phyloP scores from a whole-genome alignment of 306 rosid genomes.

The Ochetophila trinervis region DNA sequence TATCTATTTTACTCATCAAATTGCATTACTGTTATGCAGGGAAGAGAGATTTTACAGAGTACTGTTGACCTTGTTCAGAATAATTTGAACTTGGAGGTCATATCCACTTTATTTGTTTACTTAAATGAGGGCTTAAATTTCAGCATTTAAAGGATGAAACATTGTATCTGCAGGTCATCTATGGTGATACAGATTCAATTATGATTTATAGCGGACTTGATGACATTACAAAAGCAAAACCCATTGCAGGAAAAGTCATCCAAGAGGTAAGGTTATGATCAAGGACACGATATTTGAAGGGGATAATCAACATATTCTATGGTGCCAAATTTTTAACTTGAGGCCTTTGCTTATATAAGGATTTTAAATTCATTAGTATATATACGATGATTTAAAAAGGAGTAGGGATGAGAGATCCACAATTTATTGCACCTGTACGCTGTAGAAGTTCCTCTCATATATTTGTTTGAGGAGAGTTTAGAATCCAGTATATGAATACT shows the following conservation, averaged over 20 bases:
- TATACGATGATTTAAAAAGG: background rate
- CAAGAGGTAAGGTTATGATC: slow-evolving; percentile 66
- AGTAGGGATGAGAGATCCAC: slow-evolving; percentile 1
- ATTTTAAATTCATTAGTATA: background rate
- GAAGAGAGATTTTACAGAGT: slow-evolving; percentile 92
- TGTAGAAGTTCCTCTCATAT: background rate
- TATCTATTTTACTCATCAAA: slow-evolving; percentile 2
- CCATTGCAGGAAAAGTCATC: slow-evolving; percentile 78
- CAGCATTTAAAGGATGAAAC: slow-evolving; percentile 24
- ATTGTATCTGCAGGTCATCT: slow-evolving; percentile 68
- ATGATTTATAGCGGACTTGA: slow-evolving; percentile 96
- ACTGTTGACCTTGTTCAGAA: slow-evolving; percentile 95
- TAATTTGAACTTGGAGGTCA: slow-evolving; percentile 90
- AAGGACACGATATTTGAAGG: slow-evolving; percentile 4
- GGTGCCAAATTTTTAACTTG: slow-evolving; percentile 16
- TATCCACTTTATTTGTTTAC: slow-evolving; percentile 20
- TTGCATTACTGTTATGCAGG: slow-evolving; percentile 51
- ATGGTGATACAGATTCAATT: slow-evolving; percentile 96
- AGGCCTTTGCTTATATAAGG: slow-evolving; percentile 17
- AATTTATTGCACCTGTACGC: background rate
- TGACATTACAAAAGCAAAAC: slow-evolving; percentile 72
- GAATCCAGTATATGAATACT: background rate
- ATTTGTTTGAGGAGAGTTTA: background rate
- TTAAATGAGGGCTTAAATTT: slow-evolving; percentile 18
- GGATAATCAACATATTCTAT: background rate